phyloP scores from a whole-genome alignment of 768 basidiomycete species.

The Suillus placidus region DNA sequence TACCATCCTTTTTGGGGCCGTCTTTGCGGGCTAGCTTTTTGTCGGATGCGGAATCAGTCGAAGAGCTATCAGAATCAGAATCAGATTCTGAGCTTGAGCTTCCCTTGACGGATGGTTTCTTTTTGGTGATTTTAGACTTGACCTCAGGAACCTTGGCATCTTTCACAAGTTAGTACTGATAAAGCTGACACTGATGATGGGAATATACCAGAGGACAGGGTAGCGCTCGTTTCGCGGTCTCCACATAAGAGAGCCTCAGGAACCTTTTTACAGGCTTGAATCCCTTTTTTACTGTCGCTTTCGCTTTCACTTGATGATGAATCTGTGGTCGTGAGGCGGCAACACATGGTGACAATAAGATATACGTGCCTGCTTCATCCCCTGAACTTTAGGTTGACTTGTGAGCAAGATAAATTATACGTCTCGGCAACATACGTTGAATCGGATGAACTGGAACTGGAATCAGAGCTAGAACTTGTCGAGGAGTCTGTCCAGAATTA shows the following conservation, averaged over 20 bases:
- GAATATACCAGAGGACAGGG: constrained; percentile 35
- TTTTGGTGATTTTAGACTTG: background rate
- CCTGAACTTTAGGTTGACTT: constrained; percentile 18
- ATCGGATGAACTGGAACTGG: constrained; percentile 30
- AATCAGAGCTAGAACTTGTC: constrained; percentile 26
- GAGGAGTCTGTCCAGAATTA: constrained; percentile 17
- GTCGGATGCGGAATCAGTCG: background rate
- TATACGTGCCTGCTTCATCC: constrained; percentile 20
- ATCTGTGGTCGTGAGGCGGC: constrained; percentile 13
- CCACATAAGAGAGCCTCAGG: constrained; percentile 1
- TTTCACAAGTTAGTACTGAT: background rate
- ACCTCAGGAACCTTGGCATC: constrained; percentile 2
- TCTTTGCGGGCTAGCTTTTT: background rate
- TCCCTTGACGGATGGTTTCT: constrained; percentile 17
- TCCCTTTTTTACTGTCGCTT: constrained; percentile 10
- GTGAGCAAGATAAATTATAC: background rate
- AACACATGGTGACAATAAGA: constrained; percentile 28
- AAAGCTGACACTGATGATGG: background rate
- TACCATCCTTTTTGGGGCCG: background rate
- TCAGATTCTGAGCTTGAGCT: constrained; percentile 32
- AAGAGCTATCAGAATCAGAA: constrained; percentile 19
- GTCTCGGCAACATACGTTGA: constrained; percentile 23
- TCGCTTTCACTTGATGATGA: constrained; percentile 14
- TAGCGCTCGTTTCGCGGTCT: constrained; percentile 43
- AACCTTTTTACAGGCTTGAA: background rate